Evolutionary conservation across 371 early-diverging fungal species (phyloP), one percentile per base, ranked within the genome.

Genomic region (Rhizopus sp.): DNA sequence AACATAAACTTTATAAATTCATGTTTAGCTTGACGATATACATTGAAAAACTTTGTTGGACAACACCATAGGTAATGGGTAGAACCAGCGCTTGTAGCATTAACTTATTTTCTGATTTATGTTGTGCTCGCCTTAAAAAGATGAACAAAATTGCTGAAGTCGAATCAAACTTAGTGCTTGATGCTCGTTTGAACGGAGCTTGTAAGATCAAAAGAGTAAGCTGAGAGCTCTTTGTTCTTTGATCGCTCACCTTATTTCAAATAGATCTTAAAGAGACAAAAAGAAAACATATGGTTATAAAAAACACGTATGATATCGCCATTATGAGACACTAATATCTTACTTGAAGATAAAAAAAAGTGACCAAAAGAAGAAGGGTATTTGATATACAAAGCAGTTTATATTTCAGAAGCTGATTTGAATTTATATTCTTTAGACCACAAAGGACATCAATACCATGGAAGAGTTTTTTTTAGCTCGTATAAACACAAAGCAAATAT

Each of bases 271-370:
- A 37, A 5, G 13, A 37, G 37, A 9, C 7, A 37, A 13, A 2
- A 37, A 37, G 38, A 3, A 13, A 13, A 37, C 3, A 5, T 37
- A 37, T 4, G 38, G 5, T 37, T 44, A n/a, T 7, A 15, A 44
- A 44, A 44, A 44, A 44, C 44, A 44, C 12, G 23, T 2, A 44
- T 44, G 15, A 3, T 44, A 44, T 44, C 44, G 44, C 7, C 16
- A 44, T 17, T 44, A 44, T 15, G 15, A 44, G 17, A n/a, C 44
- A 4, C 44, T 44, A 44, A 8, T 44, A 0, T 44, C 44, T 13
- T 15, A 44, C 44, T 13, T 44, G 44, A 44, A 44, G 44, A 44
- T 15, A 7, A 44, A 13, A 44, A 13, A 15, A 44, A 44, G 44
- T 38, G 39, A 44, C 44, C 17, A 44, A 13, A 44, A 13, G 44